These are phyloP conservation scores for Quercus rubra DNA, from an alignment of 306 rosid species.

Conservation along the genomic window DNA sequence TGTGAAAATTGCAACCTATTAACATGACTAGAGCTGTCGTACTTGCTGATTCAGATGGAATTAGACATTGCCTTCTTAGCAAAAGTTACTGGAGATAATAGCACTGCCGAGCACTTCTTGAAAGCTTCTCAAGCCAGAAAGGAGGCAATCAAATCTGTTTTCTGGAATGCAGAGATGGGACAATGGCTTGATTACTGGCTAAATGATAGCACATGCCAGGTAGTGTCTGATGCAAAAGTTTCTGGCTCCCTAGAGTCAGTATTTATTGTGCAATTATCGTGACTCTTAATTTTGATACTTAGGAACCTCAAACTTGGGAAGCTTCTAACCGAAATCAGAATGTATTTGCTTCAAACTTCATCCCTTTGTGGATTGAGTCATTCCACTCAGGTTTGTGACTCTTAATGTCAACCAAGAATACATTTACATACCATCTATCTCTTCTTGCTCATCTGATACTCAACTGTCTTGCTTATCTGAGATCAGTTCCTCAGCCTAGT, in stretches of 20 bases:
- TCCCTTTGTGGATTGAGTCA: constrained; percentile 85
- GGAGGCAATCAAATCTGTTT: constrained; percentile 61
- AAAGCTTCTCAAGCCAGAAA: constrained; percentile 54
- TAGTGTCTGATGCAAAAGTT: constrained; percentile 10
- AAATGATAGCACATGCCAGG: constrained; percentile 33
- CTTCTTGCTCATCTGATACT: background rate
- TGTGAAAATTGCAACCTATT: constrained; percentile 3
- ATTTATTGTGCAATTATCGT: constrained; percentile 12
- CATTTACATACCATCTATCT: background rate
- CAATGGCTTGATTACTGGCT: constrained; percentile 97
- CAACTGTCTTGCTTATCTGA: background rate
- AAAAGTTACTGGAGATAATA: constrained; percentile 55
- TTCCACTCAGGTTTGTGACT: constrained; percentile 61
- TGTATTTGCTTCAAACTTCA: constrained; percentile 76
- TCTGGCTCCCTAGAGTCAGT: background rate
- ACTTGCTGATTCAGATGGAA: constrained; percentile 65
- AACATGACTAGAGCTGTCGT: constrained; percentile 19
- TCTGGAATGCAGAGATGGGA: constrained; percentile 66
- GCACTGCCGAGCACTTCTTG: constrained; percentile 38
- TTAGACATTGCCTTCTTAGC: constrained; percentile 71
- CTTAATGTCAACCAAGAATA: constrained; percentile 5
- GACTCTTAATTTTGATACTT: constrained; percentile 18
- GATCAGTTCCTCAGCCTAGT: background rate
- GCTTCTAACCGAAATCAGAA: constrained; percentile 58
- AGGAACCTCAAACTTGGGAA: constrained; percentile 62